Evolutionary conservation across 2,329 filamentous ascomycete species (phyloP), one percentile per base, ranked within the genome.

Genomic region (Mycosphaerella sp.): DNA sequence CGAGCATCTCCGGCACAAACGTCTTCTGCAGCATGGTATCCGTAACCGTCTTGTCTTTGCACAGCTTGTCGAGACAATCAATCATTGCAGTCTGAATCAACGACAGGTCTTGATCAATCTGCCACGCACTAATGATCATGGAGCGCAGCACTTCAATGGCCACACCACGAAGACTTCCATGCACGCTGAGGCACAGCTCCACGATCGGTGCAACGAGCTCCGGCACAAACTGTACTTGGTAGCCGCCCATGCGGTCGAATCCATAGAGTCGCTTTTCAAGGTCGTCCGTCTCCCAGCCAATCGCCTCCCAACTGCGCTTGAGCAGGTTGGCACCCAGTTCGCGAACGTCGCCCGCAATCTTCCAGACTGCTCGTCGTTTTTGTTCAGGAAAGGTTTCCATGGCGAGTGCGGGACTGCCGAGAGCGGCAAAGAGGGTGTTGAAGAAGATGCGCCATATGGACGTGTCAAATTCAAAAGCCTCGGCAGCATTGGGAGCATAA

Each of bases 121-220:
- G 91, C 93, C 93, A 98, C 72, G 98, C 93, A 72, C 91, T 95
- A 62, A 97, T 85, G 65, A 98, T 95, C 93, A 98, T 98, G 2
- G 90, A 95, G 69, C 95, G 90, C 58, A 98, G 73, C 17, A 98
- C 87, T 69, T 95, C 88, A 31, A 96, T 90, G 0, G 92, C 93
- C 70, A 95, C 93, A 59, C 83, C 83, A 56, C 93, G 82, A 53
- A 98, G 76, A 3, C 91, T 91, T 69, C 95, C 89, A 62, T 98
- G 93, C 3, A 97, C 90, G 67, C 92, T 97, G 53, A 98, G 78
- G 67, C 93, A 98, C 8, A 98, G 80, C 70, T 95, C 89, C 23
- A 97, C 87, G 48, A 97, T 93, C 0, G 91, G 90, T 1, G 87
- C 86, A 6, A 98, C 90, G 5, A 98, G 79, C 10, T 87, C 85